A percentile compares a stretch with the other conserved stretches of the same genome.
These are phyloP conservation scores for maize (Zea mays) DNA, from an alignment of 176 grass and related monocot genomes.

Conservation along the genomic window DNA sequence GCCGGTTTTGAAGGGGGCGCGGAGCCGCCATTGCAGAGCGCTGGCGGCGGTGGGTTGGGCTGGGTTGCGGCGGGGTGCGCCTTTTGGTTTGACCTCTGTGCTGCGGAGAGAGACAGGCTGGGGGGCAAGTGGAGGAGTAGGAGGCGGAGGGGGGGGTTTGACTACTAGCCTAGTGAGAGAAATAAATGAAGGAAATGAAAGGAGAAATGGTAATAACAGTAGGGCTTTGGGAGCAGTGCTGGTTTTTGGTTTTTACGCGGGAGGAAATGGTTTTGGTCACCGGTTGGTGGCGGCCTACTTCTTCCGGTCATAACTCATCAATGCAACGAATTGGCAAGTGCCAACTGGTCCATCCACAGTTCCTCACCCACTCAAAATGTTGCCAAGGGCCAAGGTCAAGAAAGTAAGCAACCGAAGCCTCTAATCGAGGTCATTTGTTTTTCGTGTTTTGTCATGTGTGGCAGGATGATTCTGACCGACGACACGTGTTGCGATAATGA, in stretches of 20 bases:
- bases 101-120: slow-evolving; percentile 6
- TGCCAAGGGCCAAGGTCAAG: not conserved
- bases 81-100: slow-evolving; percentile 60
- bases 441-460: not conserved
- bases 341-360: not conserved
- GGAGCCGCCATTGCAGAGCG: slow-evolving; percentile 48
- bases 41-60: slow-evolving; percentile 15
- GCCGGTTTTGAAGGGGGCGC: slow-evolving; percentile 39
- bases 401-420: too few species aligned
- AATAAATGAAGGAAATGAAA: not conserved
- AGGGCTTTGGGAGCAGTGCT: not conserved
- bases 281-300: slow-evolving; percentile 37
- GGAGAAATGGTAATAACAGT: not conserved
- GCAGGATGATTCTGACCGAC: not conserved
- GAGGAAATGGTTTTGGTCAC: slow-evolving; percentile 21
- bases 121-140: not conserved
- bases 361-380: not conserved
- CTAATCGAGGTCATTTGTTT: not conserved
- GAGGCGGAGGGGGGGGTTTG: not conserved
- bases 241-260: slow-evolving; percentile 14
- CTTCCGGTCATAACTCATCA: slow-evolving; percentile 8
- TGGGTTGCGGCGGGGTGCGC: slow-evolving; percentile 39
- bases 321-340: slow-evolving; percentile 19
- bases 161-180: not conserved
- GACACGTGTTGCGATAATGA: not conserved